Conservation (phyloP, 345 rosid species). For the Ailanthus altissimus region DNA sequence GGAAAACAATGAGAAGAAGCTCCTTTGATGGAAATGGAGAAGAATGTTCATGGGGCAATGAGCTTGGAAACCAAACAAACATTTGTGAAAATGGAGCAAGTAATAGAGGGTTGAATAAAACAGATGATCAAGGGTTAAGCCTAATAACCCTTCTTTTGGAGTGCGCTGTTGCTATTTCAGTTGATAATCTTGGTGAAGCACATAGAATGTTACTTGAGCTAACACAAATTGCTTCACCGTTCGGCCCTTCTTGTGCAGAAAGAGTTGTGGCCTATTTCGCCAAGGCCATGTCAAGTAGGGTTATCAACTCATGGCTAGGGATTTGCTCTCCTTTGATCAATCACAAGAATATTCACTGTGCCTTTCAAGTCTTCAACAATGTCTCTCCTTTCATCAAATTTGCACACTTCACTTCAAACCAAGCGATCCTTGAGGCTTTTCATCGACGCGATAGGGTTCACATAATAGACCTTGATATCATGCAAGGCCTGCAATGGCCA, state of each 20-base stretch:
- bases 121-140: slow-evolving; percentile 48
- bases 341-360: slow-evolving; percentile 37
- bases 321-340: slow-evolving; percentile 57
- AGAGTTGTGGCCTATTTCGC: slow-evolving; percentile 71
- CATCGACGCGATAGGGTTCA: slow-evolving; percentile 54
- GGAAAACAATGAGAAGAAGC: slow-evolving; percentile 30
- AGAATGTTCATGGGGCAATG: slow-evolving; percentile 28
- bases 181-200: slow-evolving; percentile 65
- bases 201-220: slow-evolving; percentile 64
- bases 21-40: slow-evolving; percentile 12
- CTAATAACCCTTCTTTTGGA: slow-evolving; percentile 55
- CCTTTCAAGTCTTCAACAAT: slow-evolving; percentile 60
- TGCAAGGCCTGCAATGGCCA: slow-evolving; percentile 84
- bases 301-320: slow-evolving; percentile 69
- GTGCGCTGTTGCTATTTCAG: slow-evolving; percentile 66
- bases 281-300: slow-evolving; percentile 64
- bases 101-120: slow-evolving; percentile 14
- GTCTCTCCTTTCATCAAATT: slow-evolving; percentile 69
- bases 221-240: slow-evolving; percentile 69
- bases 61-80: slow-evolving; percentile 13
- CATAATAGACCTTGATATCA: slow-evolving; percentile 65
- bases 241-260: slow-evolving; percentile 61
- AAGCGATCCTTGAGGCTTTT: slow-evolving; percentile 70
- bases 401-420: slow-evolving; percentile 74
- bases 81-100: slow-evolving; percentile 9